Conservation (phyloP, 2,329 filamentous ascomycete species). For the Alternaria atra region DNA sequence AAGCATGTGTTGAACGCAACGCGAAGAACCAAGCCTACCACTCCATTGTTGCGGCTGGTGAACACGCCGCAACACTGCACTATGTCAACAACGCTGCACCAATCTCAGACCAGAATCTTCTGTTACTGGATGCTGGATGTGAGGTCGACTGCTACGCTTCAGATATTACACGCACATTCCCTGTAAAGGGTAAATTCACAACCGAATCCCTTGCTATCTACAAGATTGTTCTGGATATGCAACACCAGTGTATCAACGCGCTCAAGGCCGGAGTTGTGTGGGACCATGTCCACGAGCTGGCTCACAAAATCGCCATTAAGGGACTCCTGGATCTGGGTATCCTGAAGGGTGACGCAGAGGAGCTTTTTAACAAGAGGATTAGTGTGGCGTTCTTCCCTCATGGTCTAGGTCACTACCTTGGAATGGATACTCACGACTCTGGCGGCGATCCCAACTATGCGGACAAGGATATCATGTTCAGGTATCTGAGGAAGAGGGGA, state of each 20-base stretch:
- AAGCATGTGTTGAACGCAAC: slow-evolving; percentile 76
- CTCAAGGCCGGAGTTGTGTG: slow-evolving; percentile 79
- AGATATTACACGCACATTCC: slow-evolving; percentile 85
- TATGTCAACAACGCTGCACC: slow-evolving; percentile 69
- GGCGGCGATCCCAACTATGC: slow-evolving; percentile 60
- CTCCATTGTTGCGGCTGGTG: slow-evolving; percentile 83
- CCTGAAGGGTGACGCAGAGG: slow-evolving; percentile 65
- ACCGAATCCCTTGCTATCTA: slow-evolving; percentile 66
- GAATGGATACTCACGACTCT: slow-evolving; percentile 63
- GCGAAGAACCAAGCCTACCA: slow-evolving; percentile 87
- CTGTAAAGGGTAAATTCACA: slow-evolving; percentile 69
- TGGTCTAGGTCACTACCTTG: slow-evolving; percentile 61
- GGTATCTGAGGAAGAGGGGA: slow-evolving; percentile 82
- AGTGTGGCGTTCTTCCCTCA: slow-evolving; percentile 62
- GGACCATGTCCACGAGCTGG: slow-evolving; percentile 82
- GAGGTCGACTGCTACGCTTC: slow-evolving; percentile 61
- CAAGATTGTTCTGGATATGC: slow-evolving; percentile 86
- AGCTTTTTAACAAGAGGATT: slow-evolving; percentile 56
- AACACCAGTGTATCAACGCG: slow-evolving; percentile 75
- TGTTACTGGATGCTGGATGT: slow-evolving; percentile 84
- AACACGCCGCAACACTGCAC: slow-evolving; percentile 84
- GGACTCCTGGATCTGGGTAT: slow-evolving; percentile 81
- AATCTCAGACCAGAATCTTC: slow-evolving; percentile 71
- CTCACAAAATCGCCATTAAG: slow-evolving; percentile 82
- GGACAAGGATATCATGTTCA: slow-evolving; percentile 85